phyloP scores from a whole-genome alignment of 306 rosid genomes.

The Dryas drummondii region DNA sequence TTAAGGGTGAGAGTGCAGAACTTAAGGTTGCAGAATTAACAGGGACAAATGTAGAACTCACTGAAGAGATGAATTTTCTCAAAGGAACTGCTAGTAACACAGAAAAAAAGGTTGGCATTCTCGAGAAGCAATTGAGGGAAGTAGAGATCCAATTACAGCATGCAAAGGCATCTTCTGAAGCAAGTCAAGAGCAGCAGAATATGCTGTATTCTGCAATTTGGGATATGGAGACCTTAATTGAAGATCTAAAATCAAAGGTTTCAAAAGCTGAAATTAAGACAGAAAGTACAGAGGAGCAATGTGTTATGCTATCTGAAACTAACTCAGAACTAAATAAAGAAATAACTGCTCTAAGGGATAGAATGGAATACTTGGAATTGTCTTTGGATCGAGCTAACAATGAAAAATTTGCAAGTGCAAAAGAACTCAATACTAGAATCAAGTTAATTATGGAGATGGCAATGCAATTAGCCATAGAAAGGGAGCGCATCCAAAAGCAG shows the following conservation, averaged over 20 bases:
- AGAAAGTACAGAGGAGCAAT: conserved; percentile 64
- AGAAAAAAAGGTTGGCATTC: conserved; percentile 79
- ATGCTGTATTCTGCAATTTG: conserved; percentile 93
- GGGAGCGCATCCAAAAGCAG: conserved; percentile 77
- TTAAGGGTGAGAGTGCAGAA: conserved; percentile 71
- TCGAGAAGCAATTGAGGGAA: conserved; percentile 86
- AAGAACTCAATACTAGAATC: conserved; percentile 55
- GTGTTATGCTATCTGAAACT: conserved; percentile 55
- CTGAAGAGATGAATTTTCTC: conserved; percentile 80
- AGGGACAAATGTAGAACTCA: conserved; percentile 78
- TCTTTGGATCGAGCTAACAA: conserved; percentile 57
- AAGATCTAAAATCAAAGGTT: conserved; percentile 90
- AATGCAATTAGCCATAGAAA: conserved; percentile 57
- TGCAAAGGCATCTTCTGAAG: conserved; percentile 82
- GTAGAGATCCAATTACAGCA: conserved; percentile 75
- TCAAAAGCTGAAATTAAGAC: conserved; percentile 69
- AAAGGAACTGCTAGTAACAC: conserved; percentile 64
- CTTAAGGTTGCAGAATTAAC: conserved; percentile 71
- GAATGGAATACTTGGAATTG: conserved; percentile 51
- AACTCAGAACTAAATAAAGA: conserved; percentile 63
- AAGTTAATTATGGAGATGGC: conserved; percentile 76
- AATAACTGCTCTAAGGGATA: conserved; percentile 53
- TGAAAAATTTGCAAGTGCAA: conserved; percentile 45
- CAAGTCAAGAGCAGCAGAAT: conserved; percentile 95
- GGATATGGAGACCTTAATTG: conserved; percentile 97